Conservation (phyloP, 2,329 filamentous ascomycete species). For the Fusarium gaditjirri region DNA sequence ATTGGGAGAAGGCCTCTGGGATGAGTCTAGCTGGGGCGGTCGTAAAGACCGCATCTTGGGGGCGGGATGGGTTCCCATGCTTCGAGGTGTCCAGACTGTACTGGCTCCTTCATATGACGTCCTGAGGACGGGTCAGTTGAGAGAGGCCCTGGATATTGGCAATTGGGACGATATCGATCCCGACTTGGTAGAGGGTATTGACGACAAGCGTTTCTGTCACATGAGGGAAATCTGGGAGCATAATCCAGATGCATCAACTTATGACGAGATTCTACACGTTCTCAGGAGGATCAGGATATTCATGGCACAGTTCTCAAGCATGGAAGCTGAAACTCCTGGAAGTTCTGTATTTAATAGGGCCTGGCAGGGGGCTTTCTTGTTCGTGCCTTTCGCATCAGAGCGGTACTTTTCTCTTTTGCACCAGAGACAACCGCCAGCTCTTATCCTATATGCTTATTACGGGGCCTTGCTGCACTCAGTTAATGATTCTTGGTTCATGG, state of each 20-base stretch:
- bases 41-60: conserved; percentile 9
- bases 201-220: neutral
- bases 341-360: neutral
- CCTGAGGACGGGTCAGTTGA: neutral
- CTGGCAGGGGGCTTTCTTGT: neutral
- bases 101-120: rapidly evolving
- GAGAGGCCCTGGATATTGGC: neutral
- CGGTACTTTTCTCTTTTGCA: neutral
- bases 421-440: conserved; percentile 1
- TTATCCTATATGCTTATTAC: conserved; percentile 2
- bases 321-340: neutral
- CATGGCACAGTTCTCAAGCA: neutral
- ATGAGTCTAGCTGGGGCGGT: neutral
- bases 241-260: neutral
- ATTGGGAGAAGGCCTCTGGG: conserved; percentile 1
- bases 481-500: conserved; percentile 6
- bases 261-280: neutral
- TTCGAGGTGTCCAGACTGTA: neutral
- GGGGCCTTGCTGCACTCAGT: conserved; percentile 1
- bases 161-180: neutral
- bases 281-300: conserved; percentile 3
- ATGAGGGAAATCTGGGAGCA: neutral
- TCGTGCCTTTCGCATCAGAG: neutral
- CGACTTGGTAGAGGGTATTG: rapidly evolving
- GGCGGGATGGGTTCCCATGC: conserved; percentile 4